These are phyloP conservation scores for Kurtzmaniella quercitrusa DNA, from an alignment of 1,139 yeast genomes.

Conservation along the genomic window DNA sequence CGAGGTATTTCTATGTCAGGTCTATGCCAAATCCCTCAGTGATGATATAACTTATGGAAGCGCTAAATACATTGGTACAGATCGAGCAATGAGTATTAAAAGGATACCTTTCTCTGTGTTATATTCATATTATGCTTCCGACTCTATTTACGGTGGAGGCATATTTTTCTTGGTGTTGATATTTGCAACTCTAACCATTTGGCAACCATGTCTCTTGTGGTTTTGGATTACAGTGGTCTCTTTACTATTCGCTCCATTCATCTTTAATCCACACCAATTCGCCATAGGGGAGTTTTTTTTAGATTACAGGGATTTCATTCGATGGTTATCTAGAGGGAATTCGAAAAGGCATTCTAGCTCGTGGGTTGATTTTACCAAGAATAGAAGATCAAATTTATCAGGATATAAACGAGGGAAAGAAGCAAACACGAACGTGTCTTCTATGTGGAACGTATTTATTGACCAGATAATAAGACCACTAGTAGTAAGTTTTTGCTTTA, in stretches of 20 bases:
- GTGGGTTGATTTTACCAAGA: slow-evolving; percentile 58
- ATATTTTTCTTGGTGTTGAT: slow-evolving; percentile 52
- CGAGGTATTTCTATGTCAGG: slow-evolving; percentile 84
- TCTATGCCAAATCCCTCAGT: slow-evolving; percentile 67
- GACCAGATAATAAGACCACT: slow-evolving; percentile 53
- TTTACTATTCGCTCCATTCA: slow-evolving; percentile 69
- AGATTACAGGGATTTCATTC: slow-evolving; percentile 62
- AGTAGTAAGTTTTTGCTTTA: slow-evolving; percentile 34
- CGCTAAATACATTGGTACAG: slow-evolving; percentile 79
- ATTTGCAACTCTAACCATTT: slow-evolving; percentile 63
- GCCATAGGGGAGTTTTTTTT: slow-evolving; percentile 62
- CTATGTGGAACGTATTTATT: slow-evolving; percentile 44
- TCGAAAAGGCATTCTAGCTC: slow-evolving; percentile 44
- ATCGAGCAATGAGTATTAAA: slow-evolving; percentile 78
- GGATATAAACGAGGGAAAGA: slow-evolving; percentile 51
- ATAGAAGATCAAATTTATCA: slow-evolving; percentile 55
- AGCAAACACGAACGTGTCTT: slow-evolving; percentile 28
- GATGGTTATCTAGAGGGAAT: slow-evolving; percentile 71
- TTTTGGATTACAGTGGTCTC: slow-evolving; percentile 76
- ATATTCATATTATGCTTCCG: slow-evolving; percentile 60
- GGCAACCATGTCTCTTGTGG: slow-evolving; percentile 80
- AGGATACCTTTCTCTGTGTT: slow-evolving; percentile 56
- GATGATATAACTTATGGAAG: slow-evolving; percentile 77
- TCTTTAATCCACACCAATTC: slow-evolving; percentile 87
- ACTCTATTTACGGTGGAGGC: slow-evolving; percentile 65